Percentiles rank a stretch among this genome's conserved stretches.
These are phyloP conservation scores for Megacollybia platyphylla DNA, from an alignment of 1,284 basidiomycete genomes.

Conservation along the genomic window DNA sequence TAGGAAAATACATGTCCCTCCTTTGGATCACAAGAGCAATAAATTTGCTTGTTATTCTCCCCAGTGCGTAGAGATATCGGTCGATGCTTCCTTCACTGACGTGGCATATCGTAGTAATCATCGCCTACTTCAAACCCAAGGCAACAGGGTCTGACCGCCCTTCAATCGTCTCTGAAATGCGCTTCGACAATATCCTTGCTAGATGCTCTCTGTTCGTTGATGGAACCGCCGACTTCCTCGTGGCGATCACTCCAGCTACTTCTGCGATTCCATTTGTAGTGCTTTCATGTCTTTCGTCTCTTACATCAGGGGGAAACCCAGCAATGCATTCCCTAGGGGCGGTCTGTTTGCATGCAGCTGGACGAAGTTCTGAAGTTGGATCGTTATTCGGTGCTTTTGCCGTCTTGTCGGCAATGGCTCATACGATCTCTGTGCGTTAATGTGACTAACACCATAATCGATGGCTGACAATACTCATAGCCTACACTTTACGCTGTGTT, in stretches of 20 bases:
- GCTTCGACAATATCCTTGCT: conserved; percentile 30
- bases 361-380: conserved; percentile 29
- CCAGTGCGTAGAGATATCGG: conserved; percentile 15
- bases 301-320: conserved; percentile 36
- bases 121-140: conserved; percentile 31
- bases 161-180: conserved; percentile 26
- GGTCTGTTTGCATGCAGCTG: conserved; percentile 31
- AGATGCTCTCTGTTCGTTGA: conserved; percentile 29
- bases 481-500: conserved; percentile 36
- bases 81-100: neutral
- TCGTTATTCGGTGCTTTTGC: conserved; percentile 39
- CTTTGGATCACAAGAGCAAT: conserved; percentile 33
- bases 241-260: conserved; percentile 21
- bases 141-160: conserved; percentile 12
- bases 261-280: conserved; percentile 21
- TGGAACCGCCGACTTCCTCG: conserved; percentile 27
- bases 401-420: conserved; percentile 31
- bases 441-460: neutral
- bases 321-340: conserved; percentile 34
- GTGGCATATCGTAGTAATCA: conserved; percentile 18
- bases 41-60: conserved; percentile 33
- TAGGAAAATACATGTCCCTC: conserved; percentile 39
- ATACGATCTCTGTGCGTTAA: conserved; percentile 30
- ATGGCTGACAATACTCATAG: conserved; percentile 13
- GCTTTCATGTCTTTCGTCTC: conserved; percentile 27